Conservation (phyloP, 1,139 yeast genomes). For the Sugiyamaella neomexicana region DNA sequence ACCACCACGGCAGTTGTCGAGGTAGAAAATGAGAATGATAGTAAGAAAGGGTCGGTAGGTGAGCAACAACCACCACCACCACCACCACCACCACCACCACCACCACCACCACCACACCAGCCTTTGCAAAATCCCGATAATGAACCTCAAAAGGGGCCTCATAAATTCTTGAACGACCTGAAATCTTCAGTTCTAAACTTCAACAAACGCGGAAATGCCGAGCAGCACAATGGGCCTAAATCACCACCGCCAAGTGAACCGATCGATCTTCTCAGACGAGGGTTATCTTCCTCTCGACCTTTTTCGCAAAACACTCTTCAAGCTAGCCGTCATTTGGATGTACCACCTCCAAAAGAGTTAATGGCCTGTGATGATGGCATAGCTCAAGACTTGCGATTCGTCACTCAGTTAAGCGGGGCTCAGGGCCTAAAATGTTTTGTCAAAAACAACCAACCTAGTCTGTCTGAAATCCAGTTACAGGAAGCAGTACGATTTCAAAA, state of each 20-base stretch:
- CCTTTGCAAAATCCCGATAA: background rate
- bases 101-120: background rate
- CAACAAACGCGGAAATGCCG: background rate
- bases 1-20: background rate
- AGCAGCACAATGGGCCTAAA: background rate
- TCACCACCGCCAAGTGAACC: background rate
- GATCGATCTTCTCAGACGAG: slow-evolving; percentile 13
- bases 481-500: slow-evolving; percentile 22
- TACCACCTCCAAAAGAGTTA: slow-evolving; percentile 10
- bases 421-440: slow-evolving; percentile 17
- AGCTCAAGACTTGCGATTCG: slow-evolving; percentile 5
- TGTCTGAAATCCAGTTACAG: slow-evolving; percentile 14
- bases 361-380: slow-evolving; percentile 12
- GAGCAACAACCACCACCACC: background rate
- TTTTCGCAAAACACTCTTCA: slow-evolving; percentile 8
- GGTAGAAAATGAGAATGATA: background rate
- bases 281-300: slow-evolving; percentile 19
- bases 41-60: background rate
- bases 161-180: background rate
- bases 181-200: slow-evolving; percentile 1
- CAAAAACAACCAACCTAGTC: slow-evolving; percentile 10
- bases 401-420: background rate
- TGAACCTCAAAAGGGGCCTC: background rate
- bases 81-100: slow-evolving; percentile 4
- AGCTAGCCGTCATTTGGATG: slow-evolving; percentile 11